Evolutionary conservation across 192 early-diverging fungal genomes (phyloP), one percentile per base, ranked within the genome.

Genomic region (Coemansia sp.): DNA sequence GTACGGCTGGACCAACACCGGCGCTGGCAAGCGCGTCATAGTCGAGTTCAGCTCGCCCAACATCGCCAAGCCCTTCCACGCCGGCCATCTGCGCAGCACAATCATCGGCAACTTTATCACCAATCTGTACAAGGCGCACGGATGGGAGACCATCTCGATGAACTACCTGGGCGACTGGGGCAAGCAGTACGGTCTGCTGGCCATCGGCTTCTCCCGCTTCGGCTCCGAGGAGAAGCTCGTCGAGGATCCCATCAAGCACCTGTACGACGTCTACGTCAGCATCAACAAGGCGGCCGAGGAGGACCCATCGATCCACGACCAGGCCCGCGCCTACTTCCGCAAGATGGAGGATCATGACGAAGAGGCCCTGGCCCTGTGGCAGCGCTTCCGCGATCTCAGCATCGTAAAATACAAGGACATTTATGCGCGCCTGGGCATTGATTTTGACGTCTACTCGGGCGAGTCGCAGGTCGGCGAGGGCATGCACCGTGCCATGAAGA

Each of bases 141-240:
- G 95, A 10, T 94, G 89, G 83, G 87, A 92, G n/a, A 88, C 88
- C n/a, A 81, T 95, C 50, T 82, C 86, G 39, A 91, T 97, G 83
- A 99, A 99, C 85, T 96, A 99, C 76, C 82, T 99, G 30, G 97
- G 97, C 59, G 96, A 99, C 75, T 99, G 97, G 97, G 97, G 97
- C 61, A 99, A 96, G 78, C 96, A 98, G 83, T 99, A 94, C 71
- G 97, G 94, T 64, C 80, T 97, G 61, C 84, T 97, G 69, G 95
- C 95, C 48, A 78, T 98, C 54, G 95, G 94, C 60, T 96, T 87
- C 72, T 82, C 82, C 58, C 86, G 86, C 56, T 87, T 89, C 68
- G 95, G 95, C 30, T 82, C 76, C 42, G 94, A 97, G 62, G 86
- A 92, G 59, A 70, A 85, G 63, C 83, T 98, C 20, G 55, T 83